phyloP scores from a whole-genome alignment of 2,329 filamentous ascomycete genomes.

The Sordariomycetes sp. region DNA sequence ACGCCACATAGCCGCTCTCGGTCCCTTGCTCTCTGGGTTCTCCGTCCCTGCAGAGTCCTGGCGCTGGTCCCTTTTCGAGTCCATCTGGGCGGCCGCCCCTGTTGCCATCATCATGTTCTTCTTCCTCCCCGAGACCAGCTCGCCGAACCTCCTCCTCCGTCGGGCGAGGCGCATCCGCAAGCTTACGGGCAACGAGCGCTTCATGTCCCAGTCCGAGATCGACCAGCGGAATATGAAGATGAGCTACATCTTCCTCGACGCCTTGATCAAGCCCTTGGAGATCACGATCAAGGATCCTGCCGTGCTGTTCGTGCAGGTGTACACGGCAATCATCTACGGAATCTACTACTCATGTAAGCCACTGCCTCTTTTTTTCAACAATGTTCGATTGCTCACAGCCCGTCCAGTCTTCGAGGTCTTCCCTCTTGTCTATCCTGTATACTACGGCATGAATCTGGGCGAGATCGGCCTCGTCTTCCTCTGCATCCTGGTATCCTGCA shows the following conservation, averaged over 20 bases:
- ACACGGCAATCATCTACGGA: constrained; percentile 52
- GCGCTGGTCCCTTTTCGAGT: constrained; percentile 58
- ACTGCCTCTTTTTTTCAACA: background rate
- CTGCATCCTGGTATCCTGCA: constrained; percentile 47
- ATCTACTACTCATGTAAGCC: constrained; percentile 46
- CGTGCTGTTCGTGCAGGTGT: constrained; percentile 52
- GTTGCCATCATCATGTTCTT: constrained; percentile 52
- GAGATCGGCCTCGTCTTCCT: constrained; percentile 52
- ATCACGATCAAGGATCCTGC: constrained; percentile 54
- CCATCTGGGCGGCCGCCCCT: constrained; percentile 51
- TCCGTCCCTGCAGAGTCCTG: constrained; percentile 47
- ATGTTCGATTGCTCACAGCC: background rate
- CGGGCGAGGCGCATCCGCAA: constrained; percentile 53
- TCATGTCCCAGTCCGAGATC: constrained; percentile 56
- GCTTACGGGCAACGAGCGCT: constrained; percentile 43
- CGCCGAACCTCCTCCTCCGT: constrained; percentile 49
- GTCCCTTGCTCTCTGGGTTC: constrained; percentile 52
- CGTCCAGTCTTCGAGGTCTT: constrained; percentile 52
- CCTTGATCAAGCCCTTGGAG: constrained; percentile 51
- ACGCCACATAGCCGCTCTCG: constrained; percentile 37
- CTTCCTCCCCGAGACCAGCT: constrained; percentile 55
- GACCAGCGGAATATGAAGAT: constrained; percentile 46
- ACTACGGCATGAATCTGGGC: constrained; percentile 51
- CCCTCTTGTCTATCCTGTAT: constrained; percentile 49
- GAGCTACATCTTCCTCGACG: constrained; percentile 37